phyloP scores from a whole-genome alignment of 2,329 filamentous ascomycete species.

The Fusarium mundagurra region DNA sequence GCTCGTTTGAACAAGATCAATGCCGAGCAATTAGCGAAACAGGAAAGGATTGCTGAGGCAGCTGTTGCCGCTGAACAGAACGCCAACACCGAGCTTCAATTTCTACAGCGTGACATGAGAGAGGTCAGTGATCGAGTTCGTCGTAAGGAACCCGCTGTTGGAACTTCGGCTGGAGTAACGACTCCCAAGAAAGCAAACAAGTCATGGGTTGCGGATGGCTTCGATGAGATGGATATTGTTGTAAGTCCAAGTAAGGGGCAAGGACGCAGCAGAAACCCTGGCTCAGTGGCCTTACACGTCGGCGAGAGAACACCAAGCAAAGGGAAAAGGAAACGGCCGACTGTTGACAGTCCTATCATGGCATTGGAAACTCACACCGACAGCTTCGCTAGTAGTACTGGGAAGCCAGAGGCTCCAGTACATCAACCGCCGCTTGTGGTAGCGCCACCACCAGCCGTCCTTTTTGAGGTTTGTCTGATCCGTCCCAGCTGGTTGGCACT shows the following conservation, averaged over 20 bases:
- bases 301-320: constrained; percentile 71
- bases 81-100: constrained; percentile 75
- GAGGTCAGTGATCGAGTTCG: constrained; percentile 64
- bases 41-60: constrained; percentile 71
- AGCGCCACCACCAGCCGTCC: constrained; percentile 46
- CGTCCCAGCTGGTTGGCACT: neutral
- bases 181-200: constrained; percentile 71
- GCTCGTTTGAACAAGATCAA: constrained; percentile 69
- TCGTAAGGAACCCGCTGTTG: constrained; percentile 54
- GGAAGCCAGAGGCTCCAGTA: constrained; percentile 30
- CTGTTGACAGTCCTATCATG: constrained; percentile 72
- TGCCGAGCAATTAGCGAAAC: constrained; percentile 70
- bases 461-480: constrained; percentile 56
- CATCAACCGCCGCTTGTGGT: constrained; percentile 35
- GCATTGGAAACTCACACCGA: constrained; percentile 64
- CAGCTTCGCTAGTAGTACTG: constrained; percentile 52
- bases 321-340: constrained; percentile 74
- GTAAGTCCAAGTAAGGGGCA: constrained; percentile 63
- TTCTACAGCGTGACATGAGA: constrained; percentile 75
- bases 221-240: constrained; percentile 73
- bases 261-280: constrained; percentile 51
- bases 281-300: constrained; percentile 56
- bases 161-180: constrained; percentile 43
- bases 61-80: constrained; percentile 72
- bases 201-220: constrained; percentile 75